Evolutionary conservation across 129 eudicot species (phyloP), one percentile per base, ranked within the genome.

Genomic region (Mikania micrantha): DNA sequence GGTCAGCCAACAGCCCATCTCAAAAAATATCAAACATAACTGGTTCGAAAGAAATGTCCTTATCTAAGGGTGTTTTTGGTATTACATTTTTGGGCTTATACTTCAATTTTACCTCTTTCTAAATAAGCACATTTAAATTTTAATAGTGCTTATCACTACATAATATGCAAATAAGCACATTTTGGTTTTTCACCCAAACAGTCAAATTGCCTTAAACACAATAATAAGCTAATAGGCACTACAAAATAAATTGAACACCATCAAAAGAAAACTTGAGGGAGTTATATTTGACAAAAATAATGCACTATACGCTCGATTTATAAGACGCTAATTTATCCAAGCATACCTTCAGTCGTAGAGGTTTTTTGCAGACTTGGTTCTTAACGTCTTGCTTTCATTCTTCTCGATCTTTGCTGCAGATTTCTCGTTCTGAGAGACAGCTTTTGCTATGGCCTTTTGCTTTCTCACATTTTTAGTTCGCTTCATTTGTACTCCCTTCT

Each of bases 361-460:
- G 50, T 81, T 79, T 75, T 91, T 88, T 11, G 97, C 97, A 41
- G 77, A 77, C 64, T 84, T 78, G 31, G 83, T 84, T 82, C 96
- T 88, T 73, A 60, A 54, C 35, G 74, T 71, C 84, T 91, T 91
- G 82, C 84, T 84, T 69, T 91, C 96, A 38, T 60, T 80, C 84
- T 85, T 91, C 76, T 61, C 45, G 9, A 81, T 59, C 64, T 84
- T 85, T 19, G 73, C 75, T 29, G 57, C 84, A 10, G 81, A 66
- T 66, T 88, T 85, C 76, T 91, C 96, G 47, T n/a, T 80, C 64
- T 65, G 72, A 67, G 96, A 85, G 38, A 85, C 80, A 7, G 98
- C 96, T 85, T 88, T 91, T 39, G 88, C 97, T 17, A 81, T 78
- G 56, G 97, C 97, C 56, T 91, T 91, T 77, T n/a, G 75, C 83